Evolutionary conservation across 2,329 filamentous ascomycete species (phyloP).

Genomic region (Penicillium expansum): DNA sequence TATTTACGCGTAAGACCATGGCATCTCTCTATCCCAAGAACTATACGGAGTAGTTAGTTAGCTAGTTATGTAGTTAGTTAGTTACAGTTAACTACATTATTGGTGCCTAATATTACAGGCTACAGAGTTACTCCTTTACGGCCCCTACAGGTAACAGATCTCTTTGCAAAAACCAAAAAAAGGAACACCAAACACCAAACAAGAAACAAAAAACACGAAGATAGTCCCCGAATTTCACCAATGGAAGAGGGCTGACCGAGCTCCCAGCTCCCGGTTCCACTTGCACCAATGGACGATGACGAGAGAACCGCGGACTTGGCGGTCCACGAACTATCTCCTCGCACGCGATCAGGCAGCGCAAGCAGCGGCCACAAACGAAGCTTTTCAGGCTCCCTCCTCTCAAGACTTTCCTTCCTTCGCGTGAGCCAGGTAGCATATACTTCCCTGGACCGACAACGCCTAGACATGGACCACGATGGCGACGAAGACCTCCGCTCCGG

Average conservation of each 20-base stretch:
- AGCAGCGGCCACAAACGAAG: slow-evolving; percentile 50
- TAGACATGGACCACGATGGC: slow-evolving; percentile 25
- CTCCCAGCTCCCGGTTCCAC: slow-evolving; percentile 23
- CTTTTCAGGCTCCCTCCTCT: slow-evolving; percentile 64
- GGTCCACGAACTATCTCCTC: slow-evolving; percentile 26
- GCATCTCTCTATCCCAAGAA: too few species aligned
- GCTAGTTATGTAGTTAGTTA: too few species aligned
- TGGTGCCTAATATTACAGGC: too few species aligned
- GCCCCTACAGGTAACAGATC: neutral
- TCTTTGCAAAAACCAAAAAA: neutral
- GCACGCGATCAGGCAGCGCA: slow-evolving; percentile 35
- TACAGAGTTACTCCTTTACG: too few species aligned
- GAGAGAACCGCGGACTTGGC: slow-evolving; percentile 27
- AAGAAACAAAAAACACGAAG: neutral
- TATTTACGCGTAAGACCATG: too few species aligned
- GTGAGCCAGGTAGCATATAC: slow-evolving; percentile 40
- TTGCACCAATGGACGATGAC: slow-evolving; percentile 39
- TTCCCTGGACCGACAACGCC: slow-evolving; percentile 29
- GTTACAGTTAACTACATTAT: too few species aligned
- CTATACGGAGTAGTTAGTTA: too few species aligned
- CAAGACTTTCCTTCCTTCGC: slow-evolving; percentile 68
- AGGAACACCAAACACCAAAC: neutral
- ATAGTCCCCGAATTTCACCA: neutral
- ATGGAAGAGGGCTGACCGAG: slow-evolving; percentile 18
- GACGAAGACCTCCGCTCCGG: slow-evolving; percentile 30